Base-by-base conservation (phyloP, 768 basidiomycete genomes). In the Obba rivulosa region DNA sequence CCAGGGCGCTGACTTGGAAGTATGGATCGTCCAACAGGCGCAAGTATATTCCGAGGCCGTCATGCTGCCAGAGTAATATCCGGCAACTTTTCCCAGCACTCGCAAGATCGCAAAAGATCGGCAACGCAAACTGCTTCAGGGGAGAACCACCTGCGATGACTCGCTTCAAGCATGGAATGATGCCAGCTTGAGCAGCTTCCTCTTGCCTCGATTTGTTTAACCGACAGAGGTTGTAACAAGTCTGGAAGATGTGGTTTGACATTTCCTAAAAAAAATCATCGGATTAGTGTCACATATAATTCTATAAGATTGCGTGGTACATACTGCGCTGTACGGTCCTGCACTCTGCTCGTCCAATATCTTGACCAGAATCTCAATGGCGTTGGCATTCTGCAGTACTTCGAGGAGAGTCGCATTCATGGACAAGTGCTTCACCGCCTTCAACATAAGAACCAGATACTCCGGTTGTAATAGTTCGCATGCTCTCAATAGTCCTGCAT, bases 241-340 rank as follows among this genome's bases (percentile, higher is more conserved):
- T 92, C 67, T 96, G 94, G 77, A 98, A 93, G 51, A 96, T 83
- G 58, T 97, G 92, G 54, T 97, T 98, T 43, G 91, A 86, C 67
- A 97, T 88, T 79, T 99, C 95, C 92, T 97, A 61, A 8, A 28
- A 20, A 28, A 34, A 43, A 36, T 18, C 3, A 40, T 43, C n/a
- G n/a, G n/a, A n/a, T n/a, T n/a, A n/a, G n/a, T n/a, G n/a, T n/a
- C n/a, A n/a, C n/a, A n/a, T n/a, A n/a, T n/a, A n/a, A n/a, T n/a
- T n/a, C n/a, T 36, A 36, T 36, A 36, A 10, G n/a, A 36, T 10
- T 36, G 34, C n/a, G n/a, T n/a, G n/a, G 44, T 41, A 18, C 84
- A 46, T 60, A 92, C 94, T 10, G 92, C 85, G 61, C 80, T 84
- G 56, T 92, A 85, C 0, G 81, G 78, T 1, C 91, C 86, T 9